These are phyloP conservation scores for Stentor roeselii DNA, from an alignment of 73 alveolate species.

Conservation along the genomic window DNA sequence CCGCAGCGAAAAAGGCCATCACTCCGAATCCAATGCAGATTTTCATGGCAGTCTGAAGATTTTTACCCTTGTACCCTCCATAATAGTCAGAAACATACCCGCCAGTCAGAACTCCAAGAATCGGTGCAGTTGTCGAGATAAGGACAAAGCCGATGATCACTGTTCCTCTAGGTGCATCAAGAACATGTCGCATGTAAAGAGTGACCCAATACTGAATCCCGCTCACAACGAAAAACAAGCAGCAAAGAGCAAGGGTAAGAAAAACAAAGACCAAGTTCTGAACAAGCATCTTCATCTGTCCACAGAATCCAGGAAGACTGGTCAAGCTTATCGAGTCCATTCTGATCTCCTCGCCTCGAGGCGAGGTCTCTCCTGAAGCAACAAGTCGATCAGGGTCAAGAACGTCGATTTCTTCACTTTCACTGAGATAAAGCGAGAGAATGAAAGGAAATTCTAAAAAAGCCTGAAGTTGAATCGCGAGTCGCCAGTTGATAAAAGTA, in stretches of 20 bases:
- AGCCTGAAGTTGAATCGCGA: conserved; percentile 81
- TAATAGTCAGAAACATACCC: conserved; percentile 72
- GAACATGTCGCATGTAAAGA: conserved; percentile 57
- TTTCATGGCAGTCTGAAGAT: conserved; percentile 69
- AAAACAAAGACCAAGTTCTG: conserved; percentile 61
- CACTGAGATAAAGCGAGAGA: conserved; percentile 60
- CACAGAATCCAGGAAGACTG: background rate
- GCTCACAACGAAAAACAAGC: conserved; percentile 84
- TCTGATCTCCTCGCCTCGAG: conserved; percentile 35
- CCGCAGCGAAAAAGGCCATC: conserved; percentile 68
- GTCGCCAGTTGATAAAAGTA: conserved; percentile 81
- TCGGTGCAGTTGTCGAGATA: conserved; percentile 81
- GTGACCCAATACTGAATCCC: conserved; percentile 95
- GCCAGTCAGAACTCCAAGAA: conserved; percentile 89
- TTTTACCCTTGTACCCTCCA: conserved; percentile 94
- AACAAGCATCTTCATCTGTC: conserved; percentile 34
- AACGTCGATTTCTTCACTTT: conserved; percentile 58
- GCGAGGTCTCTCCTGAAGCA: conserved; percentile 14
- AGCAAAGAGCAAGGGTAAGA: conserved; percentile 73
- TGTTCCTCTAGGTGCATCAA: conserved; percentile 53
- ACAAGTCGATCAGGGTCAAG: conserved; percentile 51
- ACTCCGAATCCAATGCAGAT: conserved; percentile 79
- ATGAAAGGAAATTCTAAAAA: conserved; percentile 59
- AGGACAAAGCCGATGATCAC: conserved; percentile 69
- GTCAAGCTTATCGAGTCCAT: background rate